These are phyloP conservation scores for Wickerhamomyces sydowiorum DNA, from an alignment of 805 yeast species.

Conservation along the genomic window DNA sequence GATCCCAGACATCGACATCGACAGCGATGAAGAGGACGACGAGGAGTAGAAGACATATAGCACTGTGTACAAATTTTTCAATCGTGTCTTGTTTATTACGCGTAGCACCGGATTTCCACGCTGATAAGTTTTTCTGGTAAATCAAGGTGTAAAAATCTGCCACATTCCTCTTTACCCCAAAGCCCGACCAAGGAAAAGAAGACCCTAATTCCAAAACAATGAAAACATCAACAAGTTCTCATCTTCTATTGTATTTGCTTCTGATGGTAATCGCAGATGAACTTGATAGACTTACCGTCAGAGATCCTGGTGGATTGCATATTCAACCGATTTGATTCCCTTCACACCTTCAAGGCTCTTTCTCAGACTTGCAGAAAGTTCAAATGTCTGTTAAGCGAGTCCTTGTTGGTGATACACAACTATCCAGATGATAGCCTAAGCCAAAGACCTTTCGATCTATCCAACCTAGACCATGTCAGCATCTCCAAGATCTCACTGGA, in stretches of 20 bases:
- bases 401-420: constrained; percentile 8
- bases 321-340: constrained; percentile 5
- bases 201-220: too few species aligned
- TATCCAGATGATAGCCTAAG: not conserved
- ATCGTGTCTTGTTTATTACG: too few species aligned
- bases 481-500: constrained; percentile 7
- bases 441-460: not conserved
- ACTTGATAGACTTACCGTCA: constrained; percentile 10
- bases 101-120: too few species aligned
- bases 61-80: too few species aligned
- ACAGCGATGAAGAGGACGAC: constrained; percentile 39
- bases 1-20: constrained; percentile 39
- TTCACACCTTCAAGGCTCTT: constrained; percentile 7
- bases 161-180: too few species aligned
- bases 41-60: constrained; percentile 26
- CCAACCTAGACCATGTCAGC: constrained; percentile 1
- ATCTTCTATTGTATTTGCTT: too few species aligned
- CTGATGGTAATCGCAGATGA: not conserved
- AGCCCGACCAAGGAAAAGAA: too few species aligned
- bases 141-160: too few species aligned
- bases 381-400: constrained; percentile 4
- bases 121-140: too few species aligned
- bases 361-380: constrained; percentile 6
- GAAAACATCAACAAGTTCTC: too few species aligned
- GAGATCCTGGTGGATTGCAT: constrained; percentile 10